A percentile compares a stretch with the other conserved stretches of the same genome.
Evolutionary conservation across 2,329 filamentous ascomycete genomes (phyloP).

Genomic region (Rutstroemia sp.): DNA sequence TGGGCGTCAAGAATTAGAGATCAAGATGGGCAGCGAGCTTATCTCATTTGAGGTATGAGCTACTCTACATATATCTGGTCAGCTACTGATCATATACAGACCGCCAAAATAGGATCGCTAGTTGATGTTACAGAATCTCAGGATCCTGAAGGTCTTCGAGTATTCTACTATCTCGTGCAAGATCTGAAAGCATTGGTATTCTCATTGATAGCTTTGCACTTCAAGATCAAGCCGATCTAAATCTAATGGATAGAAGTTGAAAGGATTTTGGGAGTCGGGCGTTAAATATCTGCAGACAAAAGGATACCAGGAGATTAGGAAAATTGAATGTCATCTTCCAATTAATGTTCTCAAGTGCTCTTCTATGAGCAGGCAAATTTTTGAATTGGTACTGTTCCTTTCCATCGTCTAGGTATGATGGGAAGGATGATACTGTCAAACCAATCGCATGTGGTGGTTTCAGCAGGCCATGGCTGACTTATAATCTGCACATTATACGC

Average conservation of each 20-base stretch:
- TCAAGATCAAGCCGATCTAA: slow-evolving; percentile 83
- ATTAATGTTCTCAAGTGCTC: neutral
- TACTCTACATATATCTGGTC: neutral
- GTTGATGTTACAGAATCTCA: slow-evolving; percentile 95
- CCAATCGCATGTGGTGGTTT: no score
- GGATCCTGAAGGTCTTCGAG: slow-evolving; percentile 89
- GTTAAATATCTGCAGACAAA: slow-evolving; percentile 14
- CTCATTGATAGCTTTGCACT: slow-evolving; percentile 91
- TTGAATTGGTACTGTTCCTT: no score
- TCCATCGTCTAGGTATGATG: no score
- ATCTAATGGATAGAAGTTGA: neutral
- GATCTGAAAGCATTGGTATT: slow-evolving; percentile 96
- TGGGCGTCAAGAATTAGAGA: slow-evolving; percentile 92
- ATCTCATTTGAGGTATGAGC: slow-evolving; percentile 84
- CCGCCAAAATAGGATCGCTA: slow-evolving; percentile 93
- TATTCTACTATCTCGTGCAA: slow-evolving; percentile 98
- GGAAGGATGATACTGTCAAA: no score
- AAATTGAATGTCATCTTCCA: neutral
- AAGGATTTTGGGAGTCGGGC: slow-evolving; percentile 24
- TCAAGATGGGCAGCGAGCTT: slow-evolving; percentile 86
- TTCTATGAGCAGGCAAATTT: no score
- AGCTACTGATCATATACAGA: slow-evolving; percentile 44
- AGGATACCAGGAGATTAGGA: slow-evolving; percentile 25
- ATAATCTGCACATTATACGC: no score
- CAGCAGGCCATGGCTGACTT: no score